These are phyloP conservation scores for Dryadomyces quercus-mongolicae DNA, from an alignment of 2,329 filamentous ascomycete species.

Conservation along the genomic window DNA sequence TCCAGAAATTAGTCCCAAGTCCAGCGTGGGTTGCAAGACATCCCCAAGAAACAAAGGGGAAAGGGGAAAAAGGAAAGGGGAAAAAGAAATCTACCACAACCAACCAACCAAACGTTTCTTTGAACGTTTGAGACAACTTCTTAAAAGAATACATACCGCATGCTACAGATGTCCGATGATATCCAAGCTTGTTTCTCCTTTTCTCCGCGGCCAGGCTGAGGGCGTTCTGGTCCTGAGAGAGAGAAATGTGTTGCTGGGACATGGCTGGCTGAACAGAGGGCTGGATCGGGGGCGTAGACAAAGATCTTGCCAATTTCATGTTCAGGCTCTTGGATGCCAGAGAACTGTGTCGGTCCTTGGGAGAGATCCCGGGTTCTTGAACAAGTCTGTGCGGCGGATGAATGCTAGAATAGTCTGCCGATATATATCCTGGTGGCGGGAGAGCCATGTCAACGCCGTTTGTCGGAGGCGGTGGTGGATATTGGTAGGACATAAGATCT, in stretches of 20 bases:
- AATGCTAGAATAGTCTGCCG: conserved; percentile 19
- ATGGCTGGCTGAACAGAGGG: conserved; percentile 15
- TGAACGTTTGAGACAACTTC: no score
- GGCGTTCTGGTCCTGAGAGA: conserved; percentile 20
- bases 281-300: conserved; percentile 36
- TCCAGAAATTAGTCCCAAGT: not conserved
- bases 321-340: conserved; percentile 23
- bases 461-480: conserved; percentile 28
- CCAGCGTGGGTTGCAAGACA: not conserved
- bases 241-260: conserved; percentile 12
- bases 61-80: not conserved
- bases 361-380: conserved; percentile 20
- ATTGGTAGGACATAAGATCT: conserved; percentile 37
- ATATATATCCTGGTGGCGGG: conserved; percentile 24
- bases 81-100: not conserved
- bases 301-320: conserved; percentile 33
- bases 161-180: conserved; percentile 88
- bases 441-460: conserved; percentile 27
- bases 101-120: not conserved
- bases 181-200: conserved; percentile 80
- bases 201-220: conserved; percentile 33
- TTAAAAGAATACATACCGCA: conserved; percentile 59
- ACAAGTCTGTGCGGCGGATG: conserved; percentile 16
- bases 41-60: not conserved
- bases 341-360: conserved; percentile 25